Conservation (phyloP, 208 protist species). For the Trypanosoma avium region DNA sequence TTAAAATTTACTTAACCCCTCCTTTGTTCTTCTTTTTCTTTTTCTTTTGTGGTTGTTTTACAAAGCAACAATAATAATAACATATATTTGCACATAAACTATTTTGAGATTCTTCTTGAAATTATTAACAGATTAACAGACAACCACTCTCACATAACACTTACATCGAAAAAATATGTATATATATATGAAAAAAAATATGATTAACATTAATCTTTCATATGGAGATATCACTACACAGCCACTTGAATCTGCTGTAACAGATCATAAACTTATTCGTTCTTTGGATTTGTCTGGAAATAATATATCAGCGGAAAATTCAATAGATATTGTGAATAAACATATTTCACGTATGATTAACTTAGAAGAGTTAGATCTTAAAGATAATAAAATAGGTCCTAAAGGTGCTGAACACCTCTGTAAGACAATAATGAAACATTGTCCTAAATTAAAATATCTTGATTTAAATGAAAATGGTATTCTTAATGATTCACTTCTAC, state of each 20-base stretch:
- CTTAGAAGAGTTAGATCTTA: slow-evolving; percentile 71
- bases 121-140: too few relatives aligned
- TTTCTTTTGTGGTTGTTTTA: too few relatives aligned
- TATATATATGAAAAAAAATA: not conserved
- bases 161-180: not conserved
- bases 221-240: slow-evolving; percentile 67
- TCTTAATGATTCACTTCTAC: slow-evolving; percentile 66
- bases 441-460: slow-evolving; percentile 61
- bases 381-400: slow-evolving; percentile 81
- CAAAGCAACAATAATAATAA: too few relatives aligned
- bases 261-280: slow-evolving; percentile 39
- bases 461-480: slow-evolving; percentile 87
- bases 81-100: too few relatives aligned
- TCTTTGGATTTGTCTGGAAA: slow-evolving; percentile 80
- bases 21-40: too few relatives aligned
- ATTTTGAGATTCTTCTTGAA: too few relatives aligned
- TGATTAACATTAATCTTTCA: slow-evolving; percentile 46
- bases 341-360: slow-evolving; percentile 66
- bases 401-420: slow-evolving; percentile 57
- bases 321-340: slow-evolving; percentile 40
- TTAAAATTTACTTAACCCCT: not conserved
- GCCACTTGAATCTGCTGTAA: slow-evolving; percentile 41
- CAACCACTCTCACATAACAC: too few relatives aligned
- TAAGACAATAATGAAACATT: slow-evolving; percentile 56
- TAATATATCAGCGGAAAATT: slow-evolving; percentile 56